Evolutionary conservation across 192 early-diverging fungal genomes (phyloP), one percentile per base, ranked within the genome.

Genomic region (Linnemannia zychae): DNA sequence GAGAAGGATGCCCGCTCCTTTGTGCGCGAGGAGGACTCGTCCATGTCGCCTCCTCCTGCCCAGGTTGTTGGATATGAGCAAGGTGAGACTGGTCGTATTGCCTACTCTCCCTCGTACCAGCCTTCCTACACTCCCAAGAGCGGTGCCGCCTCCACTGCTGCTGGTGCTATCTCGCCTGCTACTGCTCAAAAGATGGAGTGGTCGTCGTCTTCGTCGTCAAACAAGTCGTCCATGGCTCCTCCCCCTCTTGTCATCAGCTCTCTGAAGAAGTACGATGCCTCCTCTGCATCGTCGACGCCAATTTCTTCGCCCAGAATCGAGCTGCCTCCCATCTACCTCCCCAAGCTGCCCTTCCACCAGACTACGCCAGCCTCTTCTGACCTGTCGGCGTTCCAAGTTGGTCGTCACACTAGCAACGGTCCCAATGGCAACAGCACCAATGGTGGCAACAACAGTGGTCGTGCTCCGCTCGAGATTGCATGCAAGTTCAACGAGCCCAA

Each of bases 401-500:
- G 73, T 18, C 75, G 81, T 2, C 69, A 76, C n/a, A 74, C 67
- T 33, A 60, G 65, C 16, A 44, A 57, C 12, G 71, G 22, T 7
- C 3, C 5, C 37, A 40, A 47, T 22, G 44, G 44, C 40, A 49
- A 20, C 46, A 36, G 36, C 68, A 18, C 40, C 68, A n/a, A 37
- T 2, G 28, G 44, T 44, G 24, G 15, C 15, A 46, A 20, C 44
- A 28, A 2, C 24, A 12, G 15, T 48, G 38, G 24, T 15, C 49
- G 65, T 53, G 63, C 72, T 17, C 77, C 77, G 13, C 71, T 84
- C 66, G 53, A 78, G 77, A 84, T 84, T 63, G 82, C 57, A 53
- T 84, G 82, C 82, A 84, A 84, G 77, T 84, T 79, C 77, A 84
- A 84, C 48, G 82, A 84, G 68, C 82, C 82, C 65, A 84, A 84